phyloP scores from a whole-genome alignment of 1,284 basidiomycete genomes.

The Singerocomus rubriflavus region DNA sequence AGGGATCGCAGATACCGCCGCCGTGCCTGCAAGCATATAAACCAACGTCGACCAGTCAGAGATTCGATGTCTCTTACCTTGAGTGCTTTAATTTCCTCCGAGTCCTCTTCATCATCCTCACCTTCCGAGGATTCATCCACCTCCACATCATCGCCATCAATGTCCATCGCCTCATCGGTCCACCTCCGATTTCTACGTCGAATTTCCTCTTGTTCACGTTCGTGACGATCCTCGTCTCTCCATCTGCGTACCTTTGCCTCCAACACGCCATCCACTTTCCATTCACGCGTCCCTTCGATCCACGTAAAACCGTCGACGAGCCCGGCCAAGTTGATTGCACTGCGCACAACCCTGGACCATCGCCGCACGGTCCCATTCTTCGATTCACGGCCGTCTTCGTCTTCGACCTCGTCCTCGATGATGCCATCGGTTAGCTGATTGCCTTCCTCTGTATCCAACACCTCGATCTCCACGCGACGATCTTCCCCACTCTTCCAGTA shows the following conservation, averaged over 20 bases:
- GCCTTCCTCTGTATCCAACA: slow-evolving; percentile 64
- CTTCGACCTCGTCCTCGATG: slow-evolving; percentile 72
- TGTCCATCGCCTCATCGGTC: slow-evolving; percentile 67
- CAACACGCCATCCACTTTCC: slow-evolving; percentile 68
- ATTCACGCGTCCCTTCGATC: slow-evolving; percentile 56
- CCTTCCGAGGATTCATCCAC: slow-evolving; percentile 39
- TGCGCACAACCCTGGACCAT: slow-evolving; percentile 76
- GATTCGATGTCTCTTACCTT: slow-evolving; percentile 49
- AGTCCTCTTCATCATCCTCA: slow-evolving; percentile 64
- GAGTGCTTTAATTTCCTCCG: slow-evolving; percentile 71
- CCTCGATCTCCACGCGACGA: slow-evolving; percentile 73
- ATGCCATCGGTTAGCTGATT: slow-evolving; percentile 66
- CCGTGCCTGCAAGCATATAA: slow-evolving; percentile 49
- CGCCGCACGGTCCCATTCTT: slow-evolving; percentile 41
- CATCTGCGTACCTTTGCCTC: slow-evolving; percentile 68
- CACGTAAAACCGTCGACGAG: slow-evolving; percentile 77
- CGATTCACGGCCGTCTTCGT: slow-evolving; percentile 35
- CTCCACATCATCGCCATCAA: slow-evolving; percentile 51
- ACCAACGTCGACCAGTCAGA: not conserved
- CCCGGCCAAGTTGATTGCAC: slow-evolving; percentile 66
- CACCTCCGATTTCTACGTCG: slow-evolving; percentile 58
- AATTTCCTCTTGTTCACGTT: slow-evolving; percentile 66
- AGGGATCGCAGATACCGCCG: slow-evolving; percentile 62
- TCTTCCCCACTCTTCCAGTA: slow-evolving; percentile 81
- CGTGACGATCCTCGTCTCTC: slow-evolving; percentile 62